Percentiles rank a stretch among this genome's conserved stretches.
These are phyloP conservation scores for Zasmidium cellare DNA, from an alignment of 2,329 filamentous ascomycete species.

Conservation along the genomic window DNA sequence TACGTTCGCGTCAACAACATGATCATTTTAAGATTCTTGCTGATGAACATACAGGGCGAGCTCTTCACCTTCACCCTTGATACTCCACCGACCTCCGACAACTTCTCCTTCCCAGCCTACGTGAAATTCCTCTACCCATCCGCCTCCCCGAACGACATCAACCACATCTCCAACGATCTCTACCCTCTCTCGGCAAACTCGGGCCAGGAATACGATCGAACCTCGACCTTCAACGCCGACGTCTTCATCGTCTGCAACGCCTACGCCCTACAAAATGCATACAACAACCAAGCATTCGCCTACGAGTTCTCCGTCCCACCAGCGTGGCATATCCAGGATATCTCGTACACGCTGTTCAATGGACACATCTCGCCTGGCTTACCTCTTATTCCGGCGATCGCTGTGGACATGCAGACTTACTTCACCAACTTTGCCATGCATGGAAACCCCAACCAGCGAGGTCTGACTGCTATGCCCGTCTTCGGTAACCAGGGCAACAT, in stretches of 20 bases:
- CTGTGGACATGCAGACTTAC: constrained; percentile 45
- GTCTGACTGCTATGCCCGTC: neutral
- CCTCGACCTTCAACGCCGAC: neutral
- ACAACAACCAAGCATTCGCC: constrained; percentile 48
- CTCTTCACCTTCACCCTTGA: constrained; percentile 43
- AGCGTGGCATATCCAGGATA: constrained; percentile 54
- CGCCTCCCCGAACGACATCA: constrained; percentile 46
- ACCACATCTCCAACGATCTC: constrained; percentile 38
- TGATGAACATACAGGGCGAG: constrained; percentile 29
- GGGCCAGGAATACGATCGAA: constrained; percentile 36
- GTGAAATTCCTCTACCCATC: constrained; percentile 52
- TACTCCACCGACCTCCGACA: constrained; percentile 38
- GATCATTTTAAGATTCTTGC: neutral
- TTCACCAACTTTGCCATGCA: constrained; percentile 43
- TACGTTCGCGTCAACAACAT: neutral
- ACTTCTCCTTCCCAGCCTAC: constrained; percentile 41
- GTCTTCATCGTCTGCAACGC: constrained; percentile 47
- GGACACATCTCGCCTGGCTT: constrained; percentile 1
- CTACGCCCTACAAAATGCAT: constrained; percentile 50
- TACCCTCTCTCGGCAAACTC: neutral
- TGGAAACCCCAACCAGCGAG: constrained; percentile 35
- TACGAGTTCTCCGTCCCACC: constrained; percentile 56
- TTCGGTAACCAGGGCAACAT: neutral
- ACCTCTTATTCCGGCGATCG: constrained; percentile 24
- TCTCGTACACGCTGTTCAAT: constrained; percentile 55